Evolutionary conservation across 768 basidiomycete genomes (phyloP).

Genomic region (Rhizopogon vinicolor): DNA sequence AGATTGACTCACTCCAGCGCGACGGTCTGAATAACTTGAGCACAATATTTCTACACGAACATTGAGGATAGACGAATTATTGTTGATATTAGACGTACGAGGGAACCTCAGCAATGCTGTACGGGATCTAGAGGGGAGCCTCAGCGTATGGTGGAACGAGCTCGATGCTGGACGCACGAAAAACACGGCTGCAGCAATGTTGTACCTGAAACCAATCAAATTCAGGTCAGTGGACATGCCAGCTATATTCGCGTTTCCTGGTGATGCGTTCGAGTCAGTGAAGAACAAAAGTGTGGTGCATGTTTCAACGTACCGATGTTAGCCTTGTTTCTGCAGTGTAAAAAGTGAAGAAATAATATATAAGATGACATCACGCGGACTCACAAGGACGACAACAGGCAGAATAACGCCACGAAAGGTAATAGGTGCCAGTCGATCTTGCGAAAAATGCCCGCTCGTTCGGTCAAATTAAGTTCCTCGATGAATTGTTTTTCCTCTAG

Average conservation of each 20-base stretch:
- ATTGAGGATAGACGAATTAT: slow-evolving; percentile 1
- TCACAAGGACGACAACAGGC: slow-evolving; percentile 43
- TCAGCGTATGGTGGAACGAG: neutral
- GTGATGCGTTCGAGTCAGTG: neutral
- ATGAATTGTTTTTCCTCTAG: neutral
- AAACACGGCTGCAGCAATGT: slow-evolving; percentile 34
- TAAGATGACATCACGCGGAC: slow-evolving; percentile 9
- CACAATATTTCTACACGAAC: slow-evolving; percentile 29
- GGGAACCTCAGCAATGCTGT: slow-evolving; percentile 33
- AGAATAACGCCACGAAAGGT: slow-evolving; percentile 39
- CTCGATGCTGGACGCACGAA: slow-evolving; percentile 19
- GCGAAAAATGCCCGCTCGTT: slow-evolving; percentile 27
- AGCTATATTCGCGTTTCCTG: slow-evolving; percentile 40
- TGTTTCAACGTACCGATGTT: slow-evolving; percentile 33
- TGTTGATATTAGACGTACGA: slow-evolving; percentile 22
- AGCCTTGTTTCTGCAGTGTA: slow-evolving; percentile 32
- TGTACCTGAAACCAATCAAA: slow-evolving; percentile 30
- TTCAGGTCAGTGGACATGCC: slow-evolving; percentile 36
- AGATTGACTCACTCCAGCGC: slow-evolving; percentile 25
- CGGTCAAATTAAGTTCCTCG: slow-evolving; percentile 6
- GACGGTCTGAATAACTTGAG: slow-evolving; percentile 32
- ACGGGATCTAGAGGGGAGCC: slow-evolving; percentile 21
- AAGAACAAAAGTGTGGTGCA: neutral
- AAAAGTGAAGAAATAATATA: neutral
- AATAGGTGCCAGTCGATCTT: slow-evolving; percentile 43